These are phyloP conservation scores for Ustilago crameri DNA, from an alignment of 1,284 basidiomycete species.

Conservation along the genomic window DNA sequence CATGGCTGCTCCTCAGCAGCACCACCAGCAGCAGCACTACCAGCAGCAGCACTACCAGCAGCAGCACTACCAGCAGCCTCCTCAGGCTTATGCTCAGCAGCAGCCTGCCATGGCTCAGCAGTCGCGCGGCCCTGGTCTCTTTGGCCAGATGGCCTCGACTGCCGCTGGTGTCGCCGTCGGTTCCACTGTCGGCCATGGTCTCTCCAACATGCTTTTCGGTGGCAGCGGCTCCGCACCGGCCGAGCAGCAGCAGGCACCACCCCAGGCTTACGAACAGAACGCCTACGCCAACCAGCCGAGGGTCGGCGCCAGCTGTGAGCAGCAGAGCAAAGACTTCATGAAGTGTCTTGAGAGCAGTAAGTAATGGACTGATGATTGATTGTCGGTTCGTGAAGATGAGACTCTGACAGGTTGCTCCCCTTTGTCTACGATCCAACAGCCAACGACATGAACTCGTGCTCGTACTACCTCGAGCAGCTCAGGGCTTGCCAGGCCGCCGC, in stretches of 20 bases:
- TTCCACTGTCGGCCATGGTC: conserved; percentile 82
- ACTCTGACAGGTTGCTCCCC: conserved; percentile 2
- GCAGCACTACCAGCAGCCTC: conserved; percentile 36
- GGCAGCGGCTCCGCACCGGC: conserved; percentile 70
- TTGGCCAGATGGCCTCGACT: conserved; percentile 80
- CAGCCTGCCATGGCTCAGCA: conserved; percentile 40
- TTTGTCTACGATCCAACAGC: conserved; percentile 42
- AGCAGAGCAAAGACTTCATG: conserved; percentile 71
- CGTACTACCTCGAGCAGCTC: conserved; percentile 72
- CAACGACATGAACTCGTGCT: conserved; percentile 72
- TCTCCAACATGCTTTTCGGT: conserved; percentile 86
- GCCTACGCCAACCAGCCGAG: conserved; percentile 37
- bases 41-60: too few relatives aligned
- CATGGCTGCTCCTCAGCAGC: conserved; percentile 55
- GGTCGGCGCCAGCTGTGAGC: conserved; percentile 70
- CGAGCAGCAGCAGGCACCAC: conserved; percentile 52
- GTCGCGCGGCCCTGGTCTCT: conserved; percentile 57
- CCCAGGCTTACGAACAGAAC: conserved; percentile 44
- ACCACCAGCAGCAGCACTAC: too few relatives aligned
- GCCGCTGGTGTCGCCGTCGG: conserved; percentile 87
- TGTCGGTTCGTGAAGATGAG: background rate
- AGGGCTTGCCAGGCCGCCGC: conserved; percentile 68
- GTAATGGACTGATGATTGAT: background rate
- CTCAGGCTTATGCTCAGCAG: conserved; percentile 37
- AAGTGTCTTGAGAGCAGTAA: conserved; percentile 62